phyloP scores from a whole-genome alignment of 768 basidiomycete species.

The Suillus subaureus region DNA sequence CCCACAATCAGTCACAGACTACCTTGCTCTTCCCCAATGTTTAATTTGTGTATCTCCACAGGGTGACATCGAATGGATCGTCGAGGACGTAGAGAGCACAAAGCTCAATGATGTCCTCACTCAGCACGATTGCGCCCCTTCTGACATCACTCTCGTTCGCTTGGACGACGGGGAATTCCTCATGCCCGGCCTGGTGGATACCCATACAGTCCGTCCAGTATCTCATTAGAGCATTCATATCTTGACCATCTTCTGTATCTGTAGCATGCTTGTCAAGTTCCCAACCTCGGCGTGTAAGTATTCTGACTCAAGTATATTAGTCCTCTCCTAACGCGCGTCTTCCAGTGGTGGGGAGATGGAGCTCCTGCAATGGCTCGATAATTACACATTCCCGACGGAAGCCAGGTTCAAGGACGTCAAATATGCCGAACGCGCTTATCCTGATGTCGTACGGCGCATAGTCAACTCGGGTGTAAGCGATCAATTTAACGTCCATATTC shows the following conservation, averaged over 20 bases:
- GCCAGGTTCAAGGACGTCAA: conserved; percentile 65
- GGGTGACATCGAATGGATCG: conserved; percentile 74
- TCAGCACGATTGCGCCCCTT: conserved; percentile 49
- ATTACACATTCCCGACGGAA: conserved; percentile 89
- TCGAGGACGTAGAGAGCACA: conserved; percentile 52
- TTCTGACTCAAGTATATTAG: not conserved
- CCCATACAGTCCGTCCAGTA: conserved; percentile 66
- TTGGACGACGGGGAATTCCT: conserved; percentile 64
- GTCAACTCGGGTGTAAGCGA: conserved; percentile 74
- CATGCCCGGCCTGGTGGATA: conserved; percentile 90
- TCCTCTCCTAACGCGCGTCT: conserved; percentile 10
- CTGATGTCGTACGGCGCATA: conserved; percentile 67
- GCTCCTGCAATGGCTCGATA: conserved; percentile 85
- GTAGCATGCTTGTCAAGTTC: conserved; percentile 44
- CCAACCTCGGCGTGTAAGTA: conserved; percentile 40
- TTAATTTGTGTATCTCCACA: conserved; percentile 52
- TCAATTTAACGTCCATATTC: conserved; percentile 1
- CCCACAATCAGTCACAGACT: conserved; percentile 46
- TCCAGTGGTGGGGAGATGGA: conserved; percentile 80
- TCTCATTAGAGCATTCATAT: not conserved
- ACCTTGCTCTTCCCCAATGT: conserved; percentile 50
- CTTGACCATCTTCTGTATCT: conserved; percentile 6
- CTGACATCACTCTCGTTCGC: conserved; percentile 33
- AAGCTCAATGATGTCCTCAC: conserved; percentile 52
- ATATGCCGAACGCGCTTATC: conserved; percentile 73